Conservation (phyloP, 768 basidiomycete species). For the Amanita phalloides region DNA sequence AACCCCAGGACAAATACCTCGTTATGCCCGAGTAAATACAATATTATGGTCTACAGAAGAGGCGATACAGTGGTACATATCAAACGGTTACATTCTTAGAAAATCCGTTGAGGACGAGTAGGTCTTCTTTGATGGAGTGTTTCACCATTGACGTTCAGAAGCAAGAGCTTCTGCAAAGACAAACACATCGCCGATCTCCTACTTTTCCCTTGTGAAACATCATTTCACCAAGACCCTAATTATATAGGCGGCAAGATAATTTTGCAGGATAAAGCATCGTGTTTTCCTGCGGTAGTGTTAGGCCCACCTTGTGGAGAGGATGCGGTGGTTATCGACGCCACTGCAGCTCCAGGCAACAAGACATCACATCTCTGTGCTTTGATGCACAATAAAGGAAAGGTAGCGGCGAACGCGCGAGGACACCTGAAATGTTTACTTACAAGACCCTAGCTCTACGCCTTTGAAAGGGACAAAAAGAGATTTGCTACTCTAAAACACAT, state of each 20-base stretch:
- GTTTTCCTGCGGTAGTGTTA: conserved; percentile 88
- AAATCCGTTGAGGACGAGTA: conserved; percentile 47
- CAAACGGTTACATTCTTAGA: conserved; percentile 42
- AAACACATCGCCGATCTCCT: conserved; percentile 77
- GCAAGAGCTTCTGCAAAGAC: conserved; percentile 62
- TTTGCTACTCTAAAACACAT: conserved; percentile 79
- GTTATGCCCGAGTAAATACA: conserved; percentile 82
- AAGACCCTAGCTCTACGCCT: conserved; percentile 60
- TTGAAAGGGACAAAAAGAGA: conserved; percentile 77
- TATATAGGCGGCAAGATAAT: conserved; percentile 80
- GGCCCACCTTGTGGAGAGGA: conserved; percentile 48
- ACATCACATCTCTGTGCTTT: conserved; percentile 89
- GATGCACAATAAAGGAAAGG: conserved; percentile 76
- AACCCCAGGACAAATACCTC: conserved; percentile 54
- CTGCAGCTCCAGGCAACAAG: conserved; percentile 97
- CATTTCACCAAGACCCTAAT: conserved; percentile 60
- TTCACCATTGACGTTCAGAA: conserved; percentile 13
- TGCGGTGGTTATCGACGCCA: conserved; percentile 78
- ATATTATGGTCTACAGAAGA: conserved; percentile 54
- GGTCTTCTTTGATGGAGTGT: conserved; percentile 9
- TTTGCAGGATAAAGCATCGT: conserved; percentile 96
- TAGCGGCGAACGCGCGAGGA: conserved; percentile 18
- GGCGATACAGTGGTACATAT: conserved; percentile 45
- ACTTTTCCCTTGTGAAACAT: conserved; percentile 54
- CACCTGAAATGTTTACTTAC: background rate